phyloP scores from a whole-genome alignment of 2,329 filamentous ascomycete species.

The Magnaporthiopsis poae region DNA sequence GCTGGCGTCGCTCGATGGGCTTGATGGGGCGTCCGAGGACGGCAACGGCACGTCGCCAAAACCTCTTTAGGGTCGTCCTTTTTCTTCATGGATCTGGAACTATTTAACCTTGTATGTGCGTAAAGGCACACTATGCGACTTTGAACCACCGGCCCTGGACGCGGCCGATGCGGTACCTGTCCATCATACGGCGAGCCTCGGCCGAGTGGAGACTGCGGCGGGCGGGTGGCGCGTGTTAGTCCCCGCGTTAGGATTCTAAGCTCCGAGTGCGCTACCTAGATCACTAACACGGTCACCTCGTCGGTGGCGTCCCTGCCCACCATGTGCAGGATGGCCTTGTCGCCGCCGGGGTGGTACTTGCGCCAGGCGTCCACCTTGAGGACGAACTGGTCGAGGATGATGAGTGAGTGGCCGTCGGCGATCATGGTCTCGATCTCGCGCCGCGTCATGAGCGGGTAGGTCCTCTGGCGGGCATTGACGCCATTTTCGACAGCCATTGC shows the following conservation, averaged over 20 bases:
- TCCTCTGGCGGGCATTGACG: background rate
- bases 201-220: slow-evolving; percentile 65
- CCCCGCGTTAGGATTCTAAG: background rate
- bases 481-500: background rate
- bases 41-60: background rate
- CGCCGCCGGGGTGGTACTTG: slow-evolving; percentile 81
- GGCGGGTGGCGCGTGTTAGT: slow-evolving; percentile 5
- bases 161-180: slow-evolving; percentile 70
- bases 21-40: slow-evolving; percentile 32
- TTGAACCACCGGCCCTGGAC: slow-evolving; percentile 74
- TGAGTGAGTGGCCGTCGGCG: slow-evolving; percentile 65
- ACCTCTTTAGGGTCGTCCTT: too few species aligned
- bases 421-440: slow-evolving; percentile 71
- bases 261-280: too few species aligned
- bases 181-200: slow-evolving; percentile 67
- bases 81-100: too few species aligned
- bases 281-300: slow-evolving; percentile 74
- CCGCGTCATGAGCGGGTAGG: slow-evolving; percentile 29
- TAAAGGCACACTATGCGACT: too few species aligned
- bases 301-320: slow-evolving; percentile 88
- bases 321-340: slow-evolving; percentile 87
- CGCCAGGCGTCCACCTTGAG: slow-evolving; percentile 84
- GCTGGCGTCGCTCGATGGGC: slow-evolving; percentile 28
- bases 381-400: slow-evolving; percentile 73
- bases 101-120: too few species aligned